phyloP scores from a whole-genome alignment of 306 rosid genomes.

The Fragaria nilgerrensis region DNA sequence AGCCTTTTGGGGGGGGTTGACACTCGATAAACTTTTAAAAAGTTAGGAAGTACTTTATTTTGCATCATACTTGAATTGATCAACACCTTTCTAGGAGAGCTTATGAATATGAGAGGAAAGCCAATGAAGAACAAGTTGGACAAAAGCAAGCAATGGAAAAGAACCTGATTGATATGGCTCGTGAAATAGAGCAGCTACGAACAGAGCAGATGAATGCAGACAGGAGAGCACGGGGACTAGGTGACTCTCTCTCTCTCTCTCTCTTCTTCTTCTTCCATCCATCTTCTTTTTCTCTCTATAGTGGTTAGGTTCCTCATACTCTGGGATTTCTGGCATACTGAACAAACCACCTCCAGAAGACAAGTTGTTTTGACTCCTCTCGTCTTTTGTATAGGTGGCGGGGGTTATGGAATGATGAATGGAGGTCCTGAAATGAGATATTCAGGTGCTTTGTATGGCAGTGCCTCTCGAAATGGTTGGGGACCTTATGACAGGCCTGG shows the following conservation, averaged over 20 bases:
- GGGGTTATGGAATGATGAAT: conserved; percentile 37
- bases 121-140: conserved; percentile 38
- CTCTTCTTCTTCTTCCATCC: not conserved
- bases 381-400: conserved; percentile 32
- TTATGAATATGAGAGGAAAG: conserved; percentile 45
- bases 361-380: conserved; percentile 23
- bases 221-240: conserved; percentile 30
- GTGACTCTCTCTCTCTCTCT: conserved; percentile 25
- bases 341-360: conserved; percentile 8
- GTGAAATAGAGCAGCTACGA: conserved; percentile 44
- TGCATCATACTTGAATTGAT: conserved; percentile 24
- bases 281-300: not conserved
- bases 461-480: conserved; percentile 32
- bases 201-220: conserved; percentile 36
- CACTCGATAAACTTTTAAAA: not conserved
- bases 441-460: conserved; percentile 28
- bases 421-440: conserved; percentile 44
- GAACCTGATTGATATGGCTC: conserved; percentile 49
- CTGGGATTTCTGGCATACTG: not conserved
- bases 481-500: conserved; percentile 34
- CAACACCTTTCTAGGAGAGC: conserved; percentile 38
- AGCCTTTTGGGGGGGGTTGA: conserved; percentile 7
- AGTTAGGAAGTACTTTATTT: conserved; percentile 3
- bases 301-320: not conserved
- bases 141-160: conserved; percentile 48